Conservation (phyloP, 352 stramenopile genomes). For the Thraustochytrium sp. region DNA sequence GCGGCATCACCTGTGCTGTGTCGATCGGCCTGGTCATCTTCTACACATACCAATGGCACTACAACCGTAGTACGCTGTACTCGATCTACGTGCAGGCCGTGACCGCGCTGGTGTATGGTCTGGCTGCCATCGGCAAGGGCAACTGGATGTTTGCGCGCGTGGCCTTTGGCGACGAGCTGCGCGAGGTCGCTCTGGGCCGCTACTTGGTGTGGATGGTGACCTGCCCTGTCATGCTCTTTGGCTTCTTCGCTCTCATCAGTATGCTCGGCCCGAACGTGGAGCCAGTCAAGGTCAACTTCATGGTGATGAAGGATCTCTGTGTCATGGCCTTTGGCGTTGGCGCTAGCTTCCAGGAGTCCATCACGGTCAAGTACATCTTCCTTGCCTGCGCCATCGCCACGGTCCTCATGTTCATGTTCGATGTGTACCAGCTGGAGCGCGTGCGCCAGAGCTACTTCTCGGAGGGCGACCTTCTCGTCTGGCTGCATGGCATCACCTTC, state of each 20-base stretch:
- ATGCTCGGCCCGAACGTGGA: constrained; percentile 2
- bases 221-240: constrained; percentile 27
- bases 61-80: not conserved
- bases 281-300: constrained; percentile 7
- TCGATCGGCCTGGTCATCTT: not conserved
- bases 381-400: not conserved
- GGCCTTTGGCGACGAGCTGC: not conserved
- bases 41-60: constrained; percentile 22
- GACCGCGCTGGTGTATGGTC: constrained; percentile 2
- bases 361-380: not conserved
- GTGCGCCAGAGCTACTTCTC: not conserved
- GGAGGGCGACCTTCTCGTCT: not conserved
- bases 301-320: constrained; percentile 26
- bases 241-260: constrained; percentile 1
- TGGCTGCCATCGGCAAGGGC: constrained; percentile 6
- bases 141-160: not conserved
- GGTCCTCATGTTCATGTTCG: not conserved
- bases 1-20: not conserved
- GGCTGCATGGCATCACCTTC: not conserved
- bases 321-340: constrained; percentile 8
- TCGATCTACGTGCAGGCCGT: constrained; percentile 23
- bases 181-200: not conserved
- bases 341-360: not conserved
- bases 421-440: not conserved
- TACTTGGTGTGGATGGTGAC: constrained; percentile 29